These are phyloP conservation scores for Blastocystis hominis DNA, from an alignment of 352 stramenopile genomes.

Conservation along the genomic window DNA sequence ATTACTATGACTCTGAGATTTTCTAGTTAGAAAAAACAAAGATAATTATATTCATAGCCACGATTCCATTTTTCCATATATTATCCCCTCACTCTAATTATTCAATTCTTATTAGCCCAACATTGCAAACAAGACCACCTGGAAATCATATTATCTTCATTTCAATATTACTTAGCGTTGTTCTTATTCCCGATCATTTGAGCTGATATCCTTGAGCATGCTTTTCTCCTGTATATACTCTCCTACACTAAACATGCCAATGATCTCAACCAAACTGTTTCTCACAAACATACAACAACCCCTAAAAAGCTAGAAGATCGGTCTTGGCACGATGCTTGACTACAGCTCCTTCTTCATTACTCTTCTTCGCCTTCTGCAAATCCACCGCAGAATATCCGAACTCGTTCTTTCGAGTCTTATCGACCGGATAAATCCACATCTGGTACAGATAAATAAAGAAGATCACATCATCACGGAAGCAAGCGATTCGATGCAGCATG, in stretches of 20 bases:
- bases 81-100: too few species aligned
- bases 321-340: slow-evolving; percentile 31
- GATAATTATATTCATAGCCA: too few species aligned
- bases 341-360: background rate
- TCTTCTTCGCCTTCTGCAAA: slow-evolving; percentile 38
- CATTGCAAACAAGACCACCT: too few species aligned
- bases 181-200: too few species aligned
- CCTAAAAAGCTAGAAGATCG: slow-evolving; percentile 53
- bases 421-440: slow-evolving; percentile 86
- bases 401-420: slow-evolving; percentile 80
- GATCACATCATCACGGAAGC: slow-evolving; percentile 95
- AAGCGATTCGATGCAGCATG: slow-evolving; percentile 89
- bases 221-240: too few species aligned
- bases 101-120: too few species aligned
- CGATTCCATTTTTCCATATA: too few species aligned
- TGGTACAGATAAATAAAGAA: slow-evolving; percentile 99
- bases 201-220: too few species aligned
- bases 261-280: background rate
- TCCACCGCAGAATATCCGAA: slow-evolving; percentile 76
- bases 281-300: slow-evolving; percentile 20
- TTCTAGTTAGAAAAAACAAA: too few species aligned
- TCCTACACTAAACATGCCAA: background rate
- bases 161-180: too few species aligned
- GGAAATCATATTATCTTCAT: too few species aligned
- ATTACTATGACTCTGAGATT: too few species aligned